phyloP scores from a whole-genome alignment of 2,329 filamentous ascomycete genomes.

The Calonectria hawksworthii region DNA sequence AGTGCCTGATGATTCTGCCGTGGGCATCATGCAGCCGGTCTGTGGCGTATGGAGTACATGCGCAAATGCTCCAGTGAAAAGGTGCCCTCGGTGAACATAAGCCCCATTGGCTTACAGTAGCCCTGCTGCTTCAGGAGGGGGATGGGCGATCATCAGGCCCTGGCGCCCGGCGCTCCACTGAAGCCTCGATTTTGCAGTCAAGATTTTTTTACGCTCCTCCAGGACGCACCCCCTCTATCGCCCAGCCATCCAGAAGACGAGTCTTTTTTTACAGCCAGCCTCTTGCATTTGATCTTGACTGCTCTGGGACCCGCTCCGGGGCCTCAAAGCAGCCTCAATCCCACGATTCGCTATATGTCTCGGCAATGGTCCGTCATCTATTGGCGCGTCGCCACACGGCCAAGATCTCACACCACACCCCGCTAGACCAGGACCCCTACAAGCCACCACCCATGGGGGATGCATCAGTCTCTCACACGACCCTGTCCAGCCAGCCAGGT shows the following conservation, averaged over 20 bases:
- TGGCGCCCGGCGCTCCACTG: conserved; percentile 9
- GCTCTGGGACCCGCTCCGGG: neutral
- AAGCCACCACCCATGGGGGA: neutral
- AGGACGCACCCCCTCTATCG: neutral
- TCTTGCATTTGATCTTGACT: conserved; percentile 25
- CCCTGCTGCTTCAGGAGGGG: conserved; percentile 11
- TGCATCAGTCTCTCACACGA: conserved; percentile 13
- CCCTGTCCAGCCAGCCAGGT: conserved; percentile 20
- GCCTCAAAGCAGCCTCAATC: conserved; percentile 1
- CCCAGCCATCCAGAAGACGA: conserved; percentile 20
- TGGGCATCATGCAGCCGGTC: neutral
- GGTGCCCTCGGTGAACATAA: conserved; percentile 1
- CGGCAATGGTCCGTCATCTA: conserved; percentile 19
- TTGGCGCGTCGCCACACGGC: conserved; percentile 5
- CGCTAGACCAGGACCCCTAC: neutral
- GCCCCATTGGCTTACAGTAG: conserved; percentile 26
- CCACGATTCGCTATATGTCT: conserved; percentile 14
- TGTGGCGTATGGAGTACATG: neutral
- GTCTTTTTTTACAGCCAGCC: conserved; percentile 23
- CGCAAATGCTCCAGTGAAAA: neutral
- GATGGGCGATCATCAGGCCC: conserved; percentile 15
- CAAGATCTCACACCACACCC: conserved; percentile 22
- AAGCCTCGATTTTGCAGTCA: conserved; percentile 9
- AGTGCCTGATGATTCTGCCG: conserved; percentile 8
- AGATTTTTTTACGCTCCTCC: neutral